phyloP scores from a whole-genome alignment of 2,329 filamentous ascomycete genomes.

The Cordyceps militaris region DNA sequence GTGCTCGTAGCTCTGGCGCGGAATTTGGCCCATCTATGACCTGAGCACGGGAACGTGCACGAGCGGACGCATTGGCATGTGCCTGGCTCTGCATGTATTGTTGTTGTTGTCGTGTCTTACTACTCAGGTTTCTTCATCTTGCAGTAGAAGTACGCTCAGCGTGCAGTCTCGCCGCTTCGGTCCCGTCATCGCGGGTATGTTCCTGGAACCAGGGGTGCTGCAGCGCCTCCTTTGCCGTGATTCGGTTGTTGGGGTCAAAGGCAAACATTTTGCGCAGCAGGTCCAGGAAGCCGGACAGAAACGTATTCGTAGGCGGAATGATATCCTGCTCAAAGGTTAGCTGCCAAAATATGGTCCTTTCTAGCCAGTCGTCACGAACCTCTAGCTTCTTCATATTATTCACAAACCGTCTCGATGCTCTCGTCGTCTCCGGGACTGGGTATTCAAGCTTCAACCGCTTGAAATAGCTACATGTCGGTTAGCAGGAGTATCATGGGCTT shows the following conservation, averaged over 20 bases:
- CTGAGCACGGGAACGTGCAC: background rate
- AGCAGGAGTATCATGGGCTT: background rate
- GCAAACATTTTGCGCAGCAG: constrained; percentile 54
- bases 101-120: background rate
- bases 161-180: constrained; percentile 10
- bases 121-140: background rate
- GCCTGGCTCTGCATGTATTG: background rate
- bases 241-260: constrained; percentile 52
- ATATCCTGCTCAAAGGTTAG: constrained; percentile 32
- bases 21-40: background rate
- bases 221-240: constrained; percentile 53
- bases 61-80: background rate
- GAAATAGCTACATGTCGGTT: constrained; percentile 3
- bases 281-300: constrained; percentile 50
- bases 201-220: constrained; percentile 57
- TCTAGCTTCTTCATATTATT: constrained; percentile 11
- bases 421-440: constrained; percentile 1
- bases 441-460: constrained; percentile 11
- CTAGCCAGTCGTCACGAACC: background rate
- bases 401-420: constrained; percentile 10
- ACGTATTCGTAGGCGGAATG: constrained; percentile 46
- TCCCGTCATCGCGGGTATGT: constrained; percentile 28
- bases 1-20: background rate
- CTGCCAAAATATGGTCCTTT: too few species aligned
- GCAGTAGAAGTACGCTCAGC: constrained; percentile 1